Percentiles rank a stretch among this genome's conserved stretches.
Evolutionary conservation across 768 basidiomycete genomes (phyloP).

Genomic region (Coprinopsis sp.): DNA sequence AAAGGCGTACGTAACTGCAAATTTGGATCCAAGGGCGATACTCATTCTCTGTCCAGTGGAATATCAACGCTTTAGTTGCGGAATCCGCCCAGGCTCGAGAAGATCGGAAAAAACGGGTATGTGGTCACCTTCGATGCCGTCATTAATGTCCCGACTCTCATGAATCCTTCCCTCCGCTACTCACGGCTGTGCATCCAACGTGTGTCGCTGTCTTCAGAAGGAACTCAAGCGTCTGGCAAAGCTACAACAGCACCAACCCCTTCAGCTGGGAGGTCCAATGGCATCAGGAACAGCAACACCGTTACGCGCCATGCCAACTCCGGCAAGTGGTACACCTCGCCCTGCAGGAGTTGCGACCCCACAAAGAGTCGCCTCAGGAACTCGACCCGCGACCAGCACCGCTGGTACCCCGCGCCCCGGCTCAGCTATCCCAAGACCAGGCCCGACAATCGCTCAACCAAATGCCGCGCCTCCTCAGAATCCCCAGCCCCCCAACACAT

Average conservation of each 20-base stretch:
- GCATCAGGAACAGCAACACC: not conserved
- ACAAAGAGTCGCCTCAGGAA: slow-evolving; percentile 20
- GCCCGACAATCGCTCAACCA: slow-evolving; percentile 20
- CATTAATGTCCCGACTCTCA: slow-evolving; percentile 1
- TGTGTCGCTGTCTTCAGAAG: slow-evolving; percentile 40
- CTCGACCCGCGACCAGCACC: slow-evolving; percentile 23
- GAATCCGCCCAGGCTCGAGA: slow-evolving; percentile 74
- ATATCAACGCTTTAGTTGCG: slow-evolving; percentile 51
- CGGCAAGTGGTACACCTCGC: slow-evolving; percentile 14
- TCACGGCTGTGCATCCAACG: slow-evolving; percentile 8
- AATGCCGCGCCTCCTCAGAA: slow-evolving; percentile 10
- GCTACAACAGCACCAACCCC: slow-evolving; percentile 32
- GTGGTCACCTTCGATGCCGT: slow-evolving; percentile 23
- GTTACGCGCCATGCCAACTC: slow-evolving; percentile 3
- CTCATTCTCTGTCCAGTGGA: slow-evolving; percentile 48
- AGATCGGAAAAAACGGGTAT: slow-evolving; percentile 71
- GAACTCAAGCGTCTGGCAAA: slow-evolving; percentile 68
- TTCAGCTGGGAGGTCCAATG: slow-evolving; percentile 12
- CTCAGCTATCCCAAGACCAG: slow-evolving; percentile 21
- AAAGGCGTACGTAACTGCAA: slow-evolving; percentile 54
- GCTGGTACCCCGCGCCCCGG: slow-evolving; percentile 32
- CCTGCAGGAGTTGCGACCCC: slow-evolving; percentile 13
- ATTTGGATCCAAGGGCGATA: slow-evolving; percentile 8
- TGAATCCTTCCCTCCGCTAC: slow-evolving; percentile 6
- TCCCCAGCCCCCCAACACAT: slow-evolving; percentile 12